These are phyloP conservation scores for Penicillium salamii DNA, from an alignment of 495 filamentous ascomycete species.

Conservation along the genomic window DNA sequence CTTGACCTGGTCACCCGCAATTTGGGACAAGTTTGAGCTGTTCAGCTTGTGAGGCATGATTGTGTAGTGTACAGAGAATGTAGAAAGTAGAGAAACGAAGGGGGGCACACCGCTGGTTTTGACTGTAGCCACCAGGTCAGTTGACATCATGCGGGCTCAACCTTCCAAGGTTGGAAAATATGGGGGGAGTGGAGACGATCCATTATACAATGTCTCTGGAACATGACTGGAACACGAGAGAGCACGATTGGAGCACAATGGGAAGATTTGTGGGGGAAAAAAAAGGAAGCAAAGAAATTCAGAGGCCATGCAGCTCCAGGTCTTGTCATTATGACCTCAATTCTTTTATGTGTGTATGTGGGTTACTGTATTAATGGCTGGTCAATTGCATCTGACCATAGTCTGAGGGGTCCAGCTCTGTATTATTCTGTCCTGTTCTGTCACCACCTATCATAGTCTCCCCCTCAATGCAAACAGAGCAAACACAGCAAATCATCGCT, in stretches of 20 bases:
- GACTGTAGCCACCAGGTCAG: background rate
- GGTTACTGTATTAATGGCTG: background rate
- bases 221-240: background rate
- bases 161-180: background rate
- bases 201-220: background rate
- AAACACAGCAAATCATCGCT: background rate
- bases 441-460: background rate
- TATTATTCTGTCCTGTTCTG: too few species aligned
- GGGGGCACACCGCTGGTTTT: background rate
- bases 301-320: background rate
- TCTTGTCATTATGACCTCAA: background rate
- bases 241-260: background rate
- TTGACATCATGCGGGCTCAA: background rate
- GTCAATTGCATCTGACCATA: too few species aligned
- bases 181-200: background rate
- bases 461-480: background rate
- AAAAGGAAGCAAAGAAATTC: background rate
- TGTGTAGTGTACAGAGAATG: background rate
- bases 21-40: constrained; percentile 37
- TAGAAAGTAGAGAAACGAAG: background rate
- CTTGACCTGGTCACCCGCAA: constrained; percentile 30
- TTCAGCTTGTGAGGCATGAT: constrained; percentile 31
- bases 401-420: too few species aligned
- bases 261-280: background rate
- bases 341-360: background rate